Base-by-base conservation (phyloP, 331 rosid genomes). In the Cydonia oblonga region DNA sequence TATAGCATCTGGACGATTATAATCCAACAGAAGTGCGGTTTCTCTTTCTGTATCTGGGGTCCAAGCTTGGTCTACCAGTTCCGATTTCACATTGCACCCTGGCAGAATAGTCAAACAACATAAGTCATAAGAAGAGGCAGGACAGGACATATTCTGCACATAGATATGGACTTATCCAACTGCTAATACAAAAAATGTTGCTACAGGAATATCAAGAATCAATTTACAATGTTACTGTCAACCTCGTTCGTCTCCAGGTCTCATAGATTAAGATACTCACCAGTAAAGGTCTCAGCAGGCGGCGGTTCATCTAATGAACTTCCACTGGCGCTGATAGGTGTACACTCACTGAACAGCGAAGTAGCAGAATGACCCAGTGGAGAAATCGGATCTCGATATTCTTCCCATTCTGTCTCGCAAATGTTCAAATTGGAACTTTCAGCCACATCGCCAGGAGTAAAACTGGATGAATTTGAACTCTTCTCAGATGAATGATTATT, bases 391-490 rank as follows among this genome's bases (percentile, higher is more conserved):
- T 89, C 96, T 10, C 84, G 57, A 78, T 75, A 81, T 58, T 84
- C 96, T 74, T 82, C 89, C 86, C 88, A 84, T 59, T 89, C 92
- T 80, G 88, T 78, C 76, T 83, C 87, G 2, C 72, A 78, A 69
- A 81, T 64, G 56, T 87, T 82, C 80, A 86, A 38, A 57, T 80
- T 79, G 64, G 90, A 85, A 78, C 86, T 81, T 71, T 81, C 83
- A 1, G 79, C 84, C 76, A 78, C 74, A 80, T 88, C 92, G 68
- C 84, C 84, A 40, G 87, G 88, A 77, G 89, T 87, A 72, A 83
- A 77, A 59, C 86, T 80, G 33, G 90, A 89, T 70, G 92, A 89
- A 75, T 84, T 87, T 71, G 92, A 88, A 88, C 87, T 86, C 84
- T 90, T 90, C 38, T 83, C 90, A 53, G 86, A 83, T 61, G 75